These are phyloP conservation scores for Cladophialophora bantiana DNA, from an alignment of 2,329 filamentous ascomycete species.

Conservation along the genomic window DNA sequence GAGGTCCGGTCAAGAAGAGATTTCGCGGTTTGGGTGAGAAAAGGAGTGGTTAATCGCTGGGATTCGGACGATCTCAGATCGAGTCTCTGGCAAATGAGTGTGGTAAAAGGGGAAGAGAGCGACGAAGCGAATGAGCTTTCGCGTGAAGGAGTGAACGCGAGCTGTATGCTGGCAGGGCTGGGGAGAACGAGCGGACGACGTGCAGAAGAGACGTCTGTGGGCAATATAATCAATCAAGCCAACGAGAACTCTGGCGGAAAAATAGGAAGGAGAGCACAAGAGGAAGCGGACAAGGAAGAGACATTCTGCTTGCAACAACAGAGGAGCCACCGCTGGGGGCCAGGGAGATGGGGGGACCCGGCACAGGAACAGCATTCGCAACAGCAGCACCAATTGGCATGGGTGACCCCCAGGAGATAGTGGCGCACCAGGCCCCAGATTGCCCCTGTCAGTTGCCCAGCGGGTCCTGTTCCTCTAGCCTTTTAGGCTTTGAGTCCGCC, in stretches of 20 bases:
- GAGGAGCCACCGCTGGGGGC: constrained; percentile 17
- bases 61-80: constrained; percentile 38
- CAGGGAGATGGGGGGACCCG: constrained; percentile 21
- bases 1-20: constrained; percentile 27
- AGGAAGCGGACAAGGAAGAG: constrained; percentile 23
- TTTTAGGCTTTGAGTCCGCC: constrained; percentile 33
- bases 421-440: constrained; percentile 29
- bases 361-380: constrained; percentile 8
- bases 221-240: constrained; percentile 30
- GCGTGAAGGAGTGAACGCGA: constrained; percentile 39
- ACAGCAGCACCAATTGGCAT: constrained; percentile 21
- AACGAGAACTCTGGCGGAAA: constrained; percentile 18
- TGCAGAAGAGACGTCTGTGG: constrained; percentile 34
- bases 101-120: constrained; percentile 18
- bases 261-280: constrained; percentile 22
- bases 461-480: constrained; percentile 18
- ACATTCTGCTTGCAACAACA: constrained; percentile 28
- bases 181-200: constrained; percentile 35
- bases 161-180: constrained; percentile 34
- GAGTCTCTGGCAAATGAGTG: constrained; percentile 30
- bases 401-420: constrained; percentile 21
- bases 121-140: constrained; percentile 29
- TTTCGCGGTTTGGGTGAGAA: constrained; percentile 11
- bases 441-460: constrained; percentile 28
- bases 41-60: constrained; percentile 31